Conservation (phyloP, 139 green algal species). For the Haematococcus sp. region DNA sequence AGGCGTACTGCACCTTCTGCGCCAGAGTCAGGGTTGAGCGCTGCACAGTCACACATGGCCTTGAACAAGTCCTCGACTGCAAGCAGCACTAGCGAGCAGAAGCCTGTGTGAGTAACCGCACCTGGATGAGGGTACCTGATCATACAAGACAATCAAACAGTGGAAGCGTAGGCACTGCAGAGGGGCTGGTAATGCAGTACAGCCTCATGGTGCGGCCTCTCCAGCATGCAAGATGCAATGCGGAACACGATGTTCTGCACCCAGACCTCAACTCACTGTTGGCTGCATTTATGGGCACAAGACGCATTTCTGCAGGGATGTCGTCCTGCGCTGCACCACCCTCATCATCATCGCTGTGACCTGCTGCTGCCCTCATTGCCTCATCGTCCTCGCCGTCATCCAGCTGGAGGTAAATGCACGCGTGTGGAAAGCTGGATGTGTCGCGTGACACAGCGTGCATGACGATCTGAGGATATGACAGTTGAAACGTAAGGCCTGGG, state of each 20-base stretch:
- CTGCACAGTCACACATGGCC: constrained; percentile 49
- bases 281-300: constrained; percentile 32
- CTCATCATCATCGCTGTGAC: constrained; percentile 12
- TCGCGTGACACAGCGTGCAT: constrained; percentile 49
- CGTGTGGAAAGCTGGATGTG: constrained; percentile 12
- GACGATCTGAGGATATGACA: constrained; percentile 42
- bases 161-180: too few species aligned
- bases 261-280: constrained; percentile 16
- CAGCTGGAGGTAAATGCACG: constrained; percentile 50
- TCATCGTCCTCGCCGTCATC: constrained; percentile 27
- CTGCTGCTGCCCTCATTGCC: constrained; percentile 17
- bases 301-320: constrained; percentile 27
- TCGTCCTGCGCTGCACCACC: constrained; percentile 24
- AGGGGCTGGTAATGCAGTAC: too few species aligned
- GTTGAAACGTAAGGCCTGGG: constrained; percentile 9
- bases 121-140: not conserved
- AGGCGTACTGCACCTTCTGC: constrained; percentile 17
- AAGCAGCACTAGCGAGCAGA: too few species aligned
- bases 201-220: too few species aligned
- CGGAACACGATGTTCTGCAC: too few species aligned
- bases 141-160: not conserved
- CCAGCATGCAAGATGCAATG: too few species aligned
- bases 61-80: constrained; percentile 46
- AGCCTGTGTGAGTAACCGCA: too few species aligned
- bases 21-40: constrained; percentile 49